Evolutionary conservation across 2,329 filamentous ascomycete species (phyloP).

Genomic region (Penicillium hesseltinei): DNA sequence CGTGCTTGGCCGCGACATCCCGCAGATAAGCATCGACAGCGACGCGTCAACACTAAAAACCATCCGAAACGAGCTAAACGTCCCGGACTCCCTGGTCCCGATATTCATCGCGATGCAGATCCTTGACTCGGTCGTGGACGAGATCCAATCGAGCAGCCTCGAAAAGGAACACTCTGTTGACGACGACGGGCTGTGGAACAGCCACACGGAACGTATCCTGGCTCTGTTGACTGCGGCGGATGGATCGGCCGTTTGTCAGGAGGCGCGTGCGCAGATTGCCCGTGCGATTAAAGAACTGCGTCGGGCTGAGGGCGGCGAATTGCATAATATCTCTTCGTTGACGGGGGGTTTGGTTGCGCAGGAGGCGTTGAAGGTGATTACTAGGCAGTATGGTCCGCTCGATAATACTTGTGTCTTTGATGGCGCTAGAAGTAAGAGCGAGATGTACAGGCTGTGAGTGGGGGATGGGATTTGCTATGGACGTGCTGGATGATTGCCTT

Average conservation of each 20-base stretch:
- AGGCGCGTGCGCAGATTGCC: slow-evolving; percentile 50
- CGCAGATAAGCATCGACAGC: slow-evolving; percentile 44
- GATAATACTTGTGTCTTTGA: slow-evolving; percentile 65
- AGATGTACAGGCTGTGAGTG: slow-evolving; percentile 49
- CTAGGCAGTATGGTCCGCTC: slow-evolving; percentile 64
- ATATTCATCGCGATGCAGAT: slow-evolving; percentile 66
- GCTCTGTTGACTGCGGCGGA: slow-evolving; percentile 38
- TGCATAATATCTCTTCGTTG: slow-evolving; percentile 88
- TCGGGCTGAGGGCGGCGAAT: slow-evolving; percentile 75
- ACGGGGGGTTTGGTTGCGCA: slow-evolving; percentile 94
- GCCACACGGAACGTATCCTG: slow-evolving; percentile 31
- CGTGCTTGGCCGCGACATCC: slow-evolving; percentile 63
- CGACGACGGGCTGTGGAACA: slow-evolving; percentile 33
- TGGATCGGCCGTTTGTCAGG: slow-evolving; percentile 49
- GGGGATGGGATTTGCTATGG: background rate
- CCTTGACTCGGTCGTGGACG: slow-evolving; percentile 48
- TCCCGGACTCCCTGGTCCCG: slow-evolving; percentile 60
- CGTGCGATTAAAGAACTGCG: slow-evolving; percentile 65
- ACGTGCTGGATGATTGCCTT: background rate
- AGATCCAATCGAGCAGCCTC: slow-evolving; percentile 49
- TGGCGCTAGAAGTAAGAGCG: slow-evolving; percentile 57
- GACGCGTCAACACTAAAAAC: slow-evolving; percentile 43
- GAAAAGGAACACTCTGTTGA: slow-evolving; percentile 29
- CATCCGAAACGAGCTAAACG: slow-evolving; percentile 39
- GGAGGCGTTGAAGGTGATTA: slow-evolving; percentile 81